Evolutionary conservation across 1,139 yeast species (phyloP), one percentile per base, ranked within the genome.

Genomic region (Meyerozyma smithsonii): DNA sequence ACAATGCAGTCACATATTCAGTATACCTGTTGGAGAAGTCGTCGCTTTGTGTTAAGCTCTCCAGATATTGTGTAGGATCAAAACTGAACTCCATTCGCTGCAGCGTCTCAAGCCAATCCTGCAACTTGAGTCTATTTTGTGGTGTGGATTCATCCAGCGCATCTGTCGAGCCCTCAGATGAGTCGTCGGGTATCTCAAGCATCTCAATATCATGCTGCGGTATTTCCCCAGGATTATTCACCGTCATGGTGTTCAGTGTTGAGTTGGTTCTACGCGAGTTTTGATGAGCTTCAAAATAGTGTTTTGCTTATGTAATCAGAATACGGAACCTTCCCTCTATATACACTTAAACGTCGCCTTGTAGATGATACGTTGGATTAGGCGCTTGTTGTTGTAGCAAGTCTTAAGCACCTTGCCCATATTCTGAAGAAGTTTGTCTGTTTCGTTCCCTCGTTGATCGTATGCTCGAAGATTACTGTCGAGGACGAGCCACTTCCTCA

Each of bases 131-230:
- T 10, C 17, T 11, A 24, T 24, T 26, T 8, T 4, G 5, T 33
- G 32, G 36, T 23, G 17, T 17, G 23, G 34, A n/a, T 8, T 24
- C 14, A 5, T 35, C 28, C 12, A 59, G 50, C 3, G 62, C 59
- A 39, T 61, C 71, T 0, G 66, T 63, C 26, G 61, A 71, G 0
- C 67, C 61, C 2, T 62, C 53, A 20, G 56, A 48, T 5, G 52
- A 38, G 35, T 64, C 67, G 14, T 65, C 74, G 1, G 72, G 74
- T 19, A 71, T 62, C 36, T 70, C 75, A 38, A 72, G 56, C 75
- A 70, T 69, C 44, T 70, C 76, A 25, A 71, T 69, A 43, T 70
- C 75, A 33, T 62, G 34, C 23, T 18, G 20, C 15, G 34, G 34
- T 18, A 30, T 14, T 12, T 30, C 23, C 4, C 14, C 34, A 10